phyloP scores from a whole-genome alignment of 2,329 filamentous ascomycete genomes.

The Didymella exigua region DNA sequence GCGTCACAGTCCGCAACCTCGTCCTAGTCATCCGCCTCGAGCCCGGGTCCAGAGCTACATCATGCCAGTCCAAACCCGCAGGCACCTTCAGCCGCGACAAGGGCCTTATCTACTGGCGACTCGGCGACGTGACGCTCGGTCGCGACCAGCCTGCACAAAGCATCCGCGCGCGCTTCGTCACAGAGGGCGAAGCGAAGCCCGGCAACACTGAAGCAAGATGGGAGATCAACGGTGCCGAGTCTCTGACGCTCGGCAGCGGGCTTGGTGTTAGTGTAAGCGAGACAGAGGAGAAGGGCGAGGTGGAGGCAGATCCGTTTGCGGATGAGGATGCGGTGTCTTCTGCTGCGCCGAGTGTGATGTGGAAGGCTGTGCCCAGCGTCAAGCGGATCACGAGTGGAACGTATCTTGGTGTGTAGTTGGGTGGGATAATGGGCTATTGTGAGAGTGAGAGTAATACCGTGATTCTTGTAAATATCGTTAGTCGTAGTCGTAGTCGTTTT shows the following conservation, averaged over 20 bases:
- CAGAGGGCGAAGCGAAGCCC: constrained; percentile 71
- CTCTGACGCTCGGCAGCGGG: constrained; percentile 60
- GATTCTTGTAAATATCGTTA: constrained; percentile 1
- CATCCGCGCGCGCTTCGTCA: constrained; percentile 81
- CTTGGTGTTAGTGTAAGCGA: constrained; percentile 60
- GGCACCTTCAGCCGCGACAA: constrained; percentile 82
- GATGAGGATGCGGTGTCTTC: constrained; percentile 56
- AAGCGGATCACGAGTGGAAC: constrained; percentile 48
- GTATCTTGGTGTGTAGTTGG: constrained; percentile 40
- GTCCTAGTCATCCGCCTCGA: constrained; percentile 75
- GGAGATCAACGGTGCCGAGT: constrained; percentile 66
- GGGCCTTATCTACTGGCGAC: constrained; percentile 78
- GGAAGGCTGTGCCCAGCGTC: constrained; percentile 43
- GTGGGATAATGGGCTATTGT: neutral
- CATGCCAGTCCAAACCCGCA: constrained; percentile 76
- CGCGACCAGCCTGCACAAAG: constrained; percentile 67
- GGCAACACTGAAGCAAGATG: constrained; percentile 84
- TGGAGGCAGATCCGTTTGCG: constrained; percentile 72
- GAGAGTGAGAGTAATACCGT: neutral
- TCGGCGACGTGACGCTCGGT: constrained; percentile 72
- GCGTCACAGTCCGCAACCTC: constrained; percentile 73
- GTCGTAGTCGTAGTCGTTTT: neutral
- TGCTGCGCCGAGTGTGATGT: constrained; percentile 33
- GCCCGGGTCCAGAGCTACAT: constrained; percentile 62
- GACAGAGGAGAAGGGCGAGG: constrained; percentile 49